A percentile compares a stretch with the other conserved stretches of the same genome.
These are phyloP conservation scores for Magnolia sinica DNA, from an alignment of 164 flowering plant genomes.

Conservation along the genomic window DNA sequence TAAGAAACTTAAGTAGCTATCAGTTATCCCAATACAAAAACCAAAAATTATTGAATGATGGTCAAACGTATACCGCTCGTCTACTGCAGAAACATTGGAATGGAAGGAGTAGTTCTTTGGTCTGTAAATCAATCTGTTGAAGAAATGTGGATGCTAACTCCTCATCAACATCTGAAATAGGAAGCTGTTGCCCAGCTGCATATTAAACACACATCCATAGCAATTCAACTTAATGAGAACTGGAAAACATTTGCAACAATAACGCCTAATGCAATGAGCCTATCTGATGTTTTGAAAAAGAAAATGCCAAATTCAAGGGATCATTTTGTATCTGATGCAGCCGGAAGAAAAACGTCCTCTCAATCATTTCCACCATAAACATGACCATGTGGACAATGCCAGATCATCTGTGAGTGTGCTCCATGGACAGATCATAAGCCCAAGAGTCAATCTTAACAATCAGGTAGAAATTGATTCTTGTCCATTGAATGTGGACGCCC, in stretches of 20 bases:
- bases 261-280: neutral
- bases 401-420: no score
- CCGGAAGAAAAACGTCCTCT: no score
- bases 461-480: no score
- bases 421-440: no score
- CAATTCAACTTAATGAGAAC: neutral
- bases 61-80: conserved; percentile 11
- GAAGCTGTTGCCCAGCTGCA: conserved; percentile 17
- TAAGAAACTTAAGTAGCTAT: neutral
- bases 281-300: no score
- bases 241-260: neutral
- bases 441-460: no score
- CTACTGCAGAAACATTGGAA: conserved; percentile 23
- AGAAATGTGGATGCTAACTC: conserved; percentile 14
- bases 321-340: no score
- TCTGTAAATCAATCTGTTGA: conserved; percentile 11
- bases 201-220: neutral
- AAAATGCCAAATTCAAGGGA: no score
- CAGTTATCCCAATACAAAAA: neutral
- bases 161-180: conserved; percentile 16
- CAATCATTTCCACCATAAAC: no score
- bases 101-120: conserved; percentile 18
- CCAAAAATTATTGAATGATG: neutral
- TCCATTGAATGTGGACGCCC: no score
- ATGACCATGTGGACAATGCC: no score